Base-by-base conservation (phyloP, 345 rosid genomes). In the Ceriops decandra region DNA sequence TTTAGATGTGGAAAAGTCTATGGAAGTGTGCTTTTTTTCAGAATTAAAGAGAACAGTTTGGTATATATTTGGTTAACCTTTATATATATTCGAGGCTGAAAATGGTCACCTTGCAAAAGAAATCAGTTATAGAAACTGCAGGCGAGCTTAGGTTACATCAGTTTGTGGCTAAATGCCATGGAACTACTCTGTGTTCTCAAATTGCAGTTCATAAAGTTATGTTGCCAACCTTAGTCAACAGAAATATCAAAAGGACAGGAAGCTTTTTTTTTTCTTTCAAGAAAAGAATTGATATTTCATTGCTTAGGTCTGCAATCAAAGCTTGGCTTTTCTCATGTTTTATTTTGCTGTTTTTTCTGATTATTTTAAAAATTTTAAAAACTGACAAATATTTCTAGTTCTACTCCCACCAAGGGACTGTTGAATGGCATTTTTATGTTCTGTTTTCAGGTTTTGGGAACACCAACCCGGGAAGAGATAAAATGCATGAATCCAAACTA, bases 401-500 rank as follows among this genome's bases (percentile, higher is more conserved):
- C 26, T 27, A 62, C 67, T 72, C 38, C 35, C 15, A 57, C 22
- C 3, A 3, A 21, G 33, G 17, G n/a, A 38, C 20, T 42, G 21
- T 21, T 66, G 36, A 60, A 51, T 33, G 31, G 10, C 2, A 19
- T 5, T 27, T 46, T 28, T 27, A 15, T 28, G 10, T 52, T 38
- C 31, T 56, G 26, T 59, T 65, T 64, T 38, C 63, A 91, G 97
- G 95, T 91, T 71, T 76, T 93, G 78, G 98, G 98, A 63, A 93
- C 97, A 52, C 98, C 98, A 65, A 93, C 98, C 53, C 79, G 96
- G 68, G 98, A 93, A 77, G 97, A 93, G 82, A 93, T 93, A 72
- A 93, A 93, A 80, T 93, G 98, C 86, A 93, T 93, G 98, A 93
- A 93, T 75, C 96, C 97, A 33, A 91, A 88, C 76, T 93, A 93